These are phyloP conservation scores for Marchantia polymorpha DNA, from an alignment of 225 moss, liverwort and hornwort species.

Conservation along the genomic window DNA sequence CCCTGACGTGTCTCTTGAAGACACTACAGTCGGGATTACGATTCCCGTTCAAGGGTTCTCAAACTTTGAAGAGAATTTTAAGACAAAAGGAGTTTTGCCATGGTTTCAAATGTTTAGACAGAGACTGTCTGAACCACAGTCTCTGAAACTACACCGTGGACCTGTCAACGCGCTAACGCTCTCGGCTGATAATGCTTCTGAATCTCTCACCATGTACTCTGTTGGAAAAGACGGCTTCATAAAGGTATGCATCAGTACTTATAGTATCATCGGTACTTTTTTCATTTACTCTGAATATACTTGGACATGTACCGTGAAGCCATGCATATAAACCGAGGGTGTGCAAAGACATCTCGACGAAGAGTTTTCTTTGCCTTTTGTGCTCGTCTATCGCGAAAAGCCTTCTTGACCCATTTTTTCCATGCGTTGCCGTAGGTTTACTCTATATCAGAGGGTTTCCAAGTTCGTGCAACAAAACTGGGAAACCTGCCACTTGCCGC, in stretches of 20 bases:
- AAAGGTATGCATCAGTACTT: constrained; percentile 47
- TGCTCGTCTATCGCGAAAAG: no score
- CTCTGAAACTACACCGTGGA: constrained; percentile 77
- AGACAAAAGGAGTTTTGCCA: constrained; percentile 35
- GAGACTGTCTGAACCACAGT: constrained; percentile 66
- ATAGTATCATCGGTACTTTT: background rate
- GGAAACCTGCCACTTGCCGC: constrained; percentile 85
- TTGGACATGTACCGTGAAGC: no score
- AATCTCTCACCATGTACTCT: constrained; percentile 87
- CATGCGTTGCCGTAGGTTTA: constrained; percentile 58
- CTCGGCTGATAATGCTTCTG: constrained; percentile 91
- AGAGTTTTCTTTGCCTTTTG: no score
- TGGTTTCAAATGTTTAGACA: constrained; percentile 95
- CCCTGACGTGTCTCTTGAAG: background rate
- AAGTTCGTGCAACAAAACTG: constrained; percentile 89
- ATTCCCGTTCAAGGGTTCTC: background rate
- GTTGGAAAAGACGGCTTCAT: constrained; percentile 86
- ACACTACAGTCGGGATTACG: background rate
- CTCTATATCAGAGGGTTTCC: constrained; percentile 93
- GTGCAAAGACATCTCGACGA: no score
- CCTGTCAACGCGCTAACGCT: constrained; percentile 78
- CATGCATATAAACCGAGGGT: no score
- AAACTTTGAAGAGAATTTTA: constrained; percentile 7
- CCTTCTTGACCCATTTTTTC: background rate
- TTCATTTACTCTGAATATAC: background rate